Evolutionary conservation across 441 rosid genomes (phyloP).

Genomic region (Isatis lusitanica): DNA sequence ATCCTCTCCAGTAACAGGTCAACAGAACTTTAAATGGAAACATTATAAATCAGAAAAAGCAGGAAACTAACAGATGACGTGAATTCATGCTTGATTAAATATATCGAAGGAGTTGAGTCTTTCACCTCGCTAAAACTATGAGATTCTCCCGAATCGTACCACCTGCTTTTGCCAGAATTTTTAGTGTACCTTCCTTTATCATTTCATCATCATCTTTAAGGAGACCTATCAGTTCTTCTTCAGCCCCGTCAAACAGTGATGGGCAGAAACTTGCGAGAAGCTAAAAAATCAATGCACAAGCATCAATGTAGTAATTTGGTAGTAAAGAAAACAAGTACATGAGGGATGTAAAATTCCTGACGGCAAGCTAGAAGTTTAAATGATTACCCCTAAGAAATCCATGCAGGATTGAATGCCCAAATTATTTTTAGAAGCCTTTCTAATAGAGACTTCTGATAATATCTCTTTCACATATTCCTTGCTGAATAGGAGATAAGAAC

Average conservation of each 20-base stretch:
- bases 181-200: slow-evolving; percentile 87
- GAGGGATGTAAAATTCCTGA: neutral
- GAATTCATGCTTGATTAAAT: neutral
- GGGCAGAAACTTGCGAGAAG: slow-evolving; percentile 89
- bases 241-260: slow-evolving; percentile 75
- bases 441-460: slow-evolving; percentile 60
- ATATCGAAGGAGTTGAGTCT: slow-evolving; percentile 11
- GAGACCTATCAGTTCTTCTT: slow-evolving; percentile 76
- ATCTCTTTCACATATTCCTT: slow-evolving; percentile 93
- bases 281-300: slow-evolving; percentile 43
- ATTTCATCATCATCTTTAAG: slow-evolving; percentile 89
- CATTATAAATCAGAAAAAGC: slow-evolving; percentile 33
- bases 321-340: slow-evolving; percentile 23
- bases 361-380: slow-evolving; percentile 8
- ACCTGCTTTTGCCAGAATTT: slow-evolving; percentile 96
- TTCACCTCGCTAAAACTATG: slow-evolving; percentile 79
- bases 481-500: slow-evolving; percentile 84
- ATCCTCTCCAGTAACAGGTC: slow-evolving; percentile 93
- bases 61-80: slow-evolving; percentile 22
- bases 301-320: slow-evolving; percentile 10
- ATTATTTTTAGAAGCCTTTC: slow-evolving; percentile 66
- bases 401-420: slow-evolving; percentile 65
- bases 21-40: slow-evolving; percentile 65
- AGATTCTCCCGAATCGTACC: slow-evolving; percentile 95
- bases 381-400: slow-evolving; percentile 91